phyloP scores from a whole-genome alignment of 805 yeast genomes.

The Cyberlindnera xylosilytica region DNA sequence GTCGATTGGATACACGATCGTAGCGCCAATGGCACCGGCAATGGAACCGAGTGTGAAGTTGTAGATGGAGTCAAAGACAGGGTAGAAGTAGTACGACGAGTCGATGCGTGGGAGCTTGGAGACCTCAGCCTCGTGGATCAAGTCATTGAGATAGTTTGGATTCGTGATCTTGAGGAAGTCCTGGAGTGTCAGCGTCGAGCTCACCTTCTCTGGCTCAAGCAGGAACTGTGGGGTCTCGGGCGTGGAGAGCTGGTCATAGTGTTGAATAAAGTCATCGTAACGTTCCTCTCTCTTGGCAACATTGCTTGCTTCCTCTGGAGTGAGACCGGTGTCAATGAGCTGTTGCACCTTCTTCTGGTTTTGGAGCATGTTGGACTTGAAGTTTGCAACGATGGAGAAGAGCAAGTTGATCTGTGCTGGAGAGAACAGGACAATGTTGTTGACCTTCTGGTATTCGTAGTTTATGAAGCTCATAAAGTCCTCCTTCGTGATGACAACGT shows the following conservation, averaged over 20 bases:
- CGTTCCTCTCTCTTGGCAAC: conserved; percentile 12
- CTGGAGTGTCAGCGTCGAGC: conserved; percentile 25
- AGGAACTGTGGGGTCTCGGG: conserved; percentile 15
- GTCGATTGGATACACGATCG: conserved; percentile 95
- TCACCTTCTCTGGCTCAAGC: conserved; percentile 11
- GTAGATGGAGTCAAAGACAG: conserved; percentile 82
- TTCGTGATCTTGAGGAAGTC: conserved; percentile 40
- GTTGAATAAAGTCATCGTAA: conserved; percentile 14
- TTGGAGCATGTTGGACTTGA: conserved; percentile 27
- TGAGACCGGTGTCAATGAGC: conserved; percentile 11
- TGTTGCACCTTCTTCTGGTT: conserved; percentile 15
- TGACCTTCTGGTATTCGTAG: conserved; percentile 36
- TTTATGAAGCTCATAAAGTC: conserved; percentile 34
- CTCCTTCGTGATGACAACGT: conserved; percentile 33
- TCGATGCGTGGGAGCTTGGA: conserved; percentile 13
- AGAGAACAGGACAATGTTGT: conserved; percentile 38
- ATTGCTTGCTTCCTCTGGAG: conserved; percentile 9
- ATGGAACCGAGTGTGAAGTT: conserved; percentile 88
- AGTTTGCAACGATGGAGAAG: conserved; percentile 29
- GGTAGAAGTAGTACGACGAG: conserved; percentile 42
- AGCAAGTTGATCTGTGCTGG: conserved; percentile 39
- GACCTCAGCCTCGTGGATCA: conserved; percentile 18
- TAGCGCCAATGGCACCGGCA: conserved; percentile 99
- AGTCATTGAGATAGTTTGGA: conserved; percentile 35
- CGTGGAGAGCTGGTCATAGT: conserved; percentile 18